Evolutionary conservation across 78 protist genomes (phyloP), one percentile per base, ranked within the genome.

Genomic region (Chrysochromulina tobinii): DNA sequence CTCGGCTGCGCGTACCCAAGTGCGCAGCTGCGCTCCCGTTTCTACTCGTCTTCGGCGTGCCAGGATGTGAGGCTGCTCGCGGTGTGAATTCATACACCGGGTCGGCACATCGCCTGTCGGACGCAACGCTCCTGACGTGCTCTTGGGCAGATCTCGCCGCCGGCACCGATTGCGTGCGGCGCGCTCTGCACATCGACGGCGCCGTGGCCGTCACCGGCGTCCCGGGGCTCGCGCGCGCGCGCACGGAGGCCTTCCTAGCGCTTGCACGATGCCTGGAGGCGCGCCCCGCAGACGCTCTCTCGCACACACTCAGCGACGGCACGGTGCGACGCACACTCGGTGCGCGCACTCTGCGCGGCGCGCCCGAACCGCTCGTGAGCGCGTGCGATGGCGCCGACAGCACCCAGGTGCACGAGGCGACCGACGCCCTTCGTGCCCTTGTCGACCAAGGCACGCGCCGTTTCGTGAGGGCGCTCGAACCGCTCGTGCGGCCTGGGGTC

Each of bases 361-460:
- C 21, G 21, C n/a, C 83, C 83, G 54, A 50, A 57, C 59, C 83
- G n/a, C 54, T 75, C n/a, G n/a, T 15, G 14, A 7, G n/a, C n/a
- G 11, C 25, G n/a, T 75, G 83, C 79, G 17, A 23, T 2, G 53
- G 51, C 23, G 83, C 59, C 21, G 58, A 59, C 38, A 38, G 38
- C 38, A 38, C 38, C 38, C 38, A 38, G 38, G 38, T 38, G 38
- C 38, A 3, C 54, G 79, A 5, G 51, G 23, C 27, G 58, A 38
- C 21, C 27, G 83, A 75, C 38, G 14, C 57, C 58, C 83, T 75
- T 25, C 83, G 83, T 21, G 83, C 83, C 25, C 38, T 75, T 14
- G 83, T 75, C 59, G 83, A 75, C n/a, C 72, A 66, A 20, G 72
- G n/a, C n/a, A 66, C 72, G 8, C 72, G 72, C 8, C 72, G 72